Evolutionary conservation across 345 rosid species (phyloP).

Genomic region (Hypericum androsaemum): DNA sequence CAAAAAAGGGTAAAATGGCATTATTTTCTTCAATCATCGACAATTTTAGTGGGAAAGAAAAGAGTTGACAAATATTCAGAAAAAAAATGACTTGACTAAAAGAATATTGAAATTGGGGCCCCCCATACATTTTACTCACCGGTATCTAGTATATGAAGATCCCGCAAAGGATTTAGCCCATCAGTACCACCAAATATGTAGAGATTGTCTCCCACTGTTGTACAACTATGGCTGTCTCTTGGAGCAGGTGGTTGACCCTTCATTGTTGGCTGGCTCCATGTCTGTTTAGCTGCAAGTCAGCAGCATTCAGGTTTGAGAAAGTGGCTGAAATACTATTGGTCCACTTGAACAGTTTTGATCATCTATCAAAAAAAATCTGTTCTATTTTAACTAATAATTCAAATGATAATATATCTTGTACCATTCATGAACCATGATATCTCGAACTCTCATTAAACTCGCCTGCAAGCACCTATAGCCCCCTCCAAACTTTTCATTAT

Average conservation of each 20-base stretch:
- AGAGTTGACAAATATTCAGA: neutral
- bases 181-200: slow-evolving; percentile 95
- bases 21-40: too few relatives aligned
- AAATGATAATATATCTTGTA: too few relatives aligned
- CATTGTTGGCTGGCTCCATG: slow-evolving; percentile 70
- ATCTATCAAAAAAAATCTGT: too few relatives aligned
- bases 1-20: too few relatives aligned
- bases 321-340: too few relatives aligned
- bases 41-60: too few relatives aligned
- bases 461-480: too few relatives aligned
- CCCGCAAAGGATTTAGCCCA: slow-evolving; percentile 68
- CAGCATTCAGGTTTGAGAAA: neutral
- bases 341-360: too few relatives aligned
- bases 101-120: slow-evolving; percentile 7
- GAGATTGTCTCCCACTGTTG: slow-evolving; percentile 60
- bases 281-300: slow-evolving; percentile 51
- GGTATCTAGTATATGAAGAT: slow-evolving; percentile 73
- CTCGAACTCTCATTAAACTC: too few relatives aligned
- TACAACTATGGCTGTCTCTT: slow-evolving; percentile 92
- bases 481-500: too few relatives aligned
- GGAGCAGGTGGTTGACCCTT: slow-evolving; percentile 70
- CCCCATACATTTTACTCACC: slow-evolving; percentile 34
- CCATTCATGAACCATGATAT: too few relatives aligned
- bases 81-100: slow-evolving; percentile 5
- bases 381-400: too few relatives aligned